Evolutionary conservation across 2,329 filamentous ascomycete genomes (phyloP).

Genomic region (Verticillium longisporum): DNA sequence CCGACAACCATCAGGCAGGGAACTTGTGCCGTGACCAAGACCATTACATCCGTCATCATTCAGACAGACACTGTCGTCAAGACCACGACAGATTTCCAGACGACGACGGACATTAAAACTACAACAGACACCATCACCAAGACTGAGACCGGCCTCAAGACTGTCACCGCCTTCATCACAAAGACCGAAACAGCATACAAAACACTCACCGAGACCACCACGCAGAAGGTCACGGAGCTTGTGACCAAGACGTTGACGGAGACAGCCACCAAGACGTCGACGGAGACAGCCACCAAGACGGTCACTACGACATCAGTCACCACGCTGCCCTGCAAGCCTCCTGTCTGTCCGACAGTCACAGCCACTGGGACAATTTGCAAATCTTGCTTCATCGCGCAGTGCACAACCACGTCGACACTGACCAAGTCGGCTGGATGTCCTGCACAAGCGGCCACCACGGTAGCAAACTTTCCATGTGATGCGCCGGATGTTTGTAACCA

Average conservation of each 20-base stretch:
- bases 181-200: neutral
- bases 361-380: slow-evolving; percentile 20
- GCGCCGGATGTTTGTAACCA: slow-evolving; percentile 6
- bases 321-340: slow-evolving; percentile 2
- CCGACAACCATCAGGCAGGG: slow-evolving; percentile 5
- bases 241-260: neutral
- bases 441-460: slow-evolving; percentile 18
- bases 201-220: slow-evolving; percentile 1
- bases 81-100: neutral
- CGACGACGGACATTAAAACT: neutral
- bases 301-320: neutral
- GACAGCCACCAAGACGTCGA: slow-evolving; percentile 2
- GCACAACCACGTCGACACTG: slow-evolving; percentile 19
- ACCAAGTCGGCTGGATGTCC: slow-evolving; percentile 24
- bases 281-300: neutral
- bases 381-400: slow-evolving; percentile 23
- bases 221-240: neutral
- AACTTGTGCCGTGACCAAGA: neutral
- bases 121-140: neutral
- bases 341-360: slow-evolving; percentile 24
- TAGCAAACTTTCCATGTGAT: slow-evolving; percentile 19
- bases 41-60: neutral
- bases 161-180: neutral
- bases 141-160: neutral
- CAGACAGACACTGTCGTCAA: neutral